Percentiles rank a stretch among this genome's conserved stretches.
phyloP scores from a whole-genome alignment of 305 asterid genomes.

The Solanum aculeatissimum region DNA sequence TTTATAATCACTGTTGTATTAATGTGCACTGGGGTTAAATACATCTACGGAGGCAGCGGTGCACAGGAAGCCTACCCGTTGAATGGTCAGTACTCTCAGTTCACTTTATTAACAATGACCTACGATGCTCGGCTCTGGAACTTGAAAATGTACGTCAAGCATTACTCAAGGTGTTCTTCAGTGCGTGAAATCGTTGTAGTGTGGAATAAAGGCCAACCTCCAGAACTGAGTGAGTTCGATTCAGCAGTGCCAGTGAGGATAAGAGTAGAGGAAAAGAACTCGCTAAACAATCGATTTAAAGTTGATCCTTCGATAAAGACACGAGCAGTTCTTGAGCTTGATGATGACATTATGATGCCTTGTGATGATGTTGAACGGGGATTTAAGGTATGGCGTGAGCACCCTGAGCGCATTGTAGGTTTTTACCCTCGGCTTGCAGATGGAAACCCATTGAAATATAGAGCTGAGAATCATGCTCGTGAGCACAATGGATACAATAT shows the following conservation, averaged over 20 bases:
- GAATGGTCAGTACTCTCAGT: constrained; percentile 69
- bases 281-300: constrained; percentile 79
- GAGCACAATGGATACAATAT: constrained; percentile 64
- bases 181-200: constrained; percentile 92
- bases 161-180: constrained; percentile 84
- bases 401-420: constrained; percentile 73
- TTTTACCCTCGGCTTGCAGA: constrained; percentile 70
- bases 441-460: constrained; percentile 37
- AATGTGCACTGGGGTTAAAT: constrained; percentile 46
- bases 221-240: constrained; percentile 46
- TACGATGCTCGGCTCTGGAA: constrained; percentile 97
- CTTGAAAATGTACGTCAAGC: constrained; percentile 70
- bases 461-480: constrained; percentile 75
- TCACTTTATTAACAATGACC: constrained; percentile 87
- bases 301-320: constrained; percentile 63
- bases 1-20: constrained; percentile 22
- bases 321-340: constrained; percentile 84
- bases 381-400: constrained; percentile 77
- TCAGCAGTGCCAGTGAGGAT: constrained; percentile 82
- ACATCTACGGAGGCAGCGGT: constrained; percentile 71
- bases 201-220: constrained; percentile 89
- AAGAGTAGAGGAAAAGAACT: constrained; percentile 60
- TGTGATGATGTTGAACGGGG: constrained; percentile 91
- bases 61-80: constrained; percentile 68
- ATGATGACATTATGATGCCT: constrained; percentile 91